phyloP scores from a whole-genome alignment of 1,284 basidiomycete species.

The Tylopilus sp. region DNA sequence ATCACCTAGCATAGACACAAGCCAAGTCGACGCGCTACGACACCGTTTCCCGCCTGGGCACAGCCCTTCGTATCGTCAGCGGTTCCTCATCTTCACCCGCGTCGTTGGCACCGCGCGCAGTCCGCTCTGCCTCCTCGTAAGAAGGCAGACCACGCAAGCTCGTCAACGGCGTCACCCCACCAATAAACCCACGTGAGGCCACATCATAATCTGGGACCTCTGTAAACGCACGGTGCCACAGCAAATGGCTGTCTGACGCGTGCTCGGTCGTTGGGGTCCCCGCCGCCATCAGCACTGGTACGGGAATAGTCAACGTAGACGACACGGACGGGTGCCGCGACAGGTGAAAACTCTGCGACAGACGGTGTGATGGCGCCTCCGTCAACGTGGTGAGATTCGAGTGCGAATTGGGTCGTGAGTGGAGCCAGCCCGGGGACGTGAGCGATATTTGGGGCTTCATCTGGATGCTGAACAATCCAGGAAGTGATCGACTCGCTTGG shows the following conservation, averaged over 20 bases:
- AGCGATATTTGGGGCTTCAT: conserved; percentile 67
- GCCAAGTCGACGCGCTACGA: conserved; percentile 3
- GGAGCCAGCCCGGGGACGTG: conserved; percentile 48
- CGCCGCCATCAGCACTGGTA: background rate
- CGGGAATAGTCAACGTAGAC: background rate
- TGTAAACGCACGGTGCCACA: conserved; percentile 71
- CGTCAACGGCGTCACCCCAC: conserved; percentile 87
- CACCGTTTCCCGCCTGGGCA: background rate
- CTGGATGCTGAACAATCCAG: conserved; percentile 65
- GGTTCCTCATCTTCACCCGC: conserved; percentile 7
- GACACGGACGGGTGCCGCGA: conserved; percentile 10
- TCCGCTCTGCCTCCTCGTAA: conserved; percentile 72
- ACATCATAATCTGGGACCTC: conserved; percentile 89
- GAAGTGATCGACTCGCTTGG: conserved; percentile 61
- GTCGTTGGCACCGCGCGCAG: background rate
- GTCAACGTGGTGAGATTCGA: conserved; percentile 42
- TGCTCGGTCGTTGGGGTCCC: conserved; percentile 9
- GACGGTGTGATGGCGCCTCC: conserved; percentile 15
- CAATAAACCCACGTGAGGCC: conserved; percentile 85
- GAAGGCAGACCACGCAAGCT: conserved; percentile 81
- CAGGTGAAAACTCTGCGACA: conserved; percentile 6
- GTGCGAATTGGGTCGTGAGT: conserved; percentile 51
- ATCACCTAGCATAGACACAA: too few relatives aligned
- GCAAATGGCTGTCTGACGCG: conserved; percentile 35
- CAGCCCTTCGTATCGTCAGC: conserved; percentile 22